Conservation (phyloP, 108 stramenopile genomes). For the Skeletonema menzelii region DNA sequence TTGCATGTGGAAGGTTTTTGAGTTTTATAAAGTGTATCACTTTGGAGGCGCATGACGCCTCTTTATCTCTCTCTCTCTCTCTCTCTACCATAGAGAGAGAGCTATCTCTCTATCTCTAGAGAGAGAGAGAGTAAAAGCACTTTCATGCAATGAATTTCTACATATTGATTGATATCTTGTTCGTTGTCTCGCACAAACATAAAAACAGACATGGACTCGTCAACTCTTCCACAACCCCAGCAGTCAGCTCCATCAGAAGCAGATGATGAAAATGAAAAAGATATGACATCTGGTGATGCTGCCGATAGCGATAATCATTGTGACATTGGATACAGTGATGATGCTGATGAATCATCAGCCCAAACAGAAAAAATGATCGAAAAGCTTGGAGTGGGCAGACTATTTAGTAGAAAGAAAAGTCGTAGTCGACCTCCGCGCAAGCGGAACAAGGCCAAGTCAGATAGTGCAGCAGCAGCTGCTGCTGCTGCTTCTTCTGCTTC, state of each 20-base stretch:
- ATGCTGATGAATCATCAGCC: not conserved
- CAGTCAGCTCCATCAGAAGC: not conserved
- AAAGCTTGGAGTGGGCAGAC: not conserved
- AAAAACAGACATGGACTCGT: not conserved
- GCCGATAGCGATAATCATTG: not conserved
- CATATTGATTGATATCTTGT: too few species aligned
- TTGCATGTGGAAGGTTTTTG: too few species aligned
- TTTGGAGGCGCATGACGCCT: too few species aligned
- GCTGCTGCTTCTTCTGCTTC: not conserved
- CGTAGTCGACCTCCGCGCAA: not conserved
- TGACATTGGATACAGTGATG: not conserved
- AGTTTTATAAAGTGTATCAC: too few species aligned
- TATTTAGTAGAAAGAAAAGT: not conserved
- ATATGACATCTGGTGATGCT: not conserved
- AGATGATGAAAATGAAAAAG: not conserved
- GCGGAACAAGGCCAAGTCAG: not conserved
- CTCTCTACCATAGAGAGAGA: too few species aligned
- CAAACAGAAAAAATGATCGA: not conserved
- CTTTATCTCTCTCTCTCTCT: too few species aligned
- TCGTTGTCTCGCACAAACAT: too few species aligned
- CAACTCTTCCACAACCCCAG: not conserved
- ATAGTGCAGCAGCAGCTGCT: not conserved
- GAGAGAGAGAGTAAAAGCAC: too few species aligned
- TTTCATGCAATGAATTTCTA: too few species aligned
- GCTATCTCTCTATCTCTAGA: too few species aligned